A percentile compares a stretch with the other conserved stretches of the same genome.
These are phyloP conservation scores for Citrus australasica DNA, from an alignment of 345 rosid genomes.

Conservation along the genomic window DNA sequence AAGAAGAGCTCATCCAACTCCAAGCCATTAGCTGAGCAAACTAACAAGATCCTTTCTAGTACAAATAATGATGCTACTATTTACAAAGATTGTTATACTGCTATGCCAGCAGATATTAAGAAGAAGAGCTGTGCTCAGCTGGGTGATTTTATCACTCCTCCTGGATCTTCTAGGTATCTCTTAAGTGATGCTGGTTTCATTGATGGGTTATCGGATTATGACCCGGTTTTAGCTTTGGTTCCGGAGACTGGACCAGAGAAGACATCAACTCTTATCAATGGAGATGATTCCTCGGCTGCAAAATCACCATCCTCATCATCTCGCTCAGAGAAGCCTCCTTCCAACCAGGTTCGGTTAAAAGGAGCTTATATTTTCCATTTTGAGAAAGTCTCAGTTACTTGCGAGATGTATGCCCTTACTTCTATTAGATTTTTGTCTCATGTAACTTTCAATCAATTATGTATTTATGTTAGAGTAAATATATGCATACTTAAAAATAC, in stretches of 20 bases:
- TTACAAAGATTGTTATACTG: background rate
- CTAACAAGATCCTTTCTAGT: conserved; percentile 21
- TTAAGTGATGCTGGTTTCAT: conserved; percentile 39
- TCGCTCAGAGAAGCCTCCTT: conserved; percentile 29
- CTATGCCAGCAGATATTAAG: background rate
- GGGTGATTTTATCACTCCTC: conserved; percentile 52
- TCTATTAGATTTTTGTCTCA: too few relatives aligned
- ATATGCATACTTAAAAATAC: too few relatives aligned
- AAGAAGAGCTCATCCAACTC: conserved; percentile 30
- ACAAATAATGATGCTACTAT: conserved; percentile 4
- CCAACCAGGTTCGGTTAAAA: conserved; percentile 47
- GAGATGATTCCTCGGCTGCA: conserved; percentile 26
- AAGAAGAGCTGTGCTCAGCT: conserved; percentile 39
- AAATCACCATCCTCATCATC: conserved; percentile 33
- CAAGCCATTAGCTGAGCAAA: conserved; percentile 12
- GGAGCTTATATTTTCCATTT: too few relatives aligned
- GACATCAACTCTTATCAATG: conserved; percentile 4
- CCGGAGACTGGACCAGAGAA: conserved; percentile 22
- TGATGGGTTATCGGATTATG: conserved; percentile 41
- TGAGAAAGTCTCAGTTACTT: too few relatives aligned
- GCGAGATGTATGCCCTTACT: too few relatives aligned
- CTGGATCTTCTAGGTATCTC: conserved; percentile 70
- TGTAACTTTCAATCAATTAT: too few relatives aligned
- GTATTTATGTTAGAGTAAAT: too few relatives aligned
- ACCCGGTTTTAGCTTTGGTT: conserved; percentile 34